Evolutionary conservation across 305 asterid species (phyloP), one percentile per base, ranked within the genome.

Genomic region (Fraxinus angustifolia): DNA sequence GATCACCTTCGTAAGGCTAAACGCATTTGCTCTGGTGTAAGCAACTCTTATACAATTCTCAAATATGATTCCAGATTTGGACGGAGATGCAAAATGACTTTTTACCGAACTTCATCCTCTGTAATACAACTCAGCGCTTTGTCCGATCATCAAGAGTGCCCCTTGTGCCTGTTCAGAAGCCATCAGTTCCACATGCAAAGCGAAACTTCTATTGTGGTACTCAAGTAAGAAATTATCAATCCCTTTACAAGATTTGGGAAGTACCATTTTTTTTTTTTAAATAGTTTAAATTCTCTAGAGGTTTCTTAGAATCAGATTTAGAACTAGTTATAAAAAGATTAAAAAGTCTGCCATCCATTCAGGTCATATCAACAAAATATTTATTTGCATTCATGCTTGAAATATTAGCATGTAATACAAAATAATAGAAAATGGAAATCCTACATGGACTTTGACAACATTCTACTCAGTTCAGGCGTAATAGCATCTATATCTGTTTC

Each of bases 111-210:
- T 96, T 93, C 86, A 92, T 94, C 86, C 93, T 96, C 45, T 96
- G 98, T 87, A 96, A 96, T 90, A 94, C 98, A 78, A 96, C 99
- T 83, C 99, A 96, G 76, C 98, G 98, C 80, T 96, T 93, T 87
- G 98, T 96, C 42, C 89, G 98, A 83, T 94, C 98, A 83, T 90
- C 97, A 62, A 90, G 89, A 87, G 92, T 92, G 78, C 92, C 98
- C 35, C 89, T 90, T 74, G 89, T 85, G 82, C 92, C 97, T 77
- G 92, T 88, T 87, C 99, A 92, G 88, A 96, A 94, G 90, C 99
- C 98, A 83, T 92, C 98, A 3, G 90, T 93, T 85, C 97, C 99
- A 8, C 87, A 91, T 84, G 98, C 97, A 82, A 94, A 96, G 86
- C 93, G 95, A 79, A 93, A 88, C 85, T 96, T 96, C 88, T 96